A percentile compares a stretch with the other conserved stretches of the same genome.
phyloP scores from a whole-genome alignment of 2,329 filamentous ascomycete species.

The Hypomyces perniciosus region DNA sequence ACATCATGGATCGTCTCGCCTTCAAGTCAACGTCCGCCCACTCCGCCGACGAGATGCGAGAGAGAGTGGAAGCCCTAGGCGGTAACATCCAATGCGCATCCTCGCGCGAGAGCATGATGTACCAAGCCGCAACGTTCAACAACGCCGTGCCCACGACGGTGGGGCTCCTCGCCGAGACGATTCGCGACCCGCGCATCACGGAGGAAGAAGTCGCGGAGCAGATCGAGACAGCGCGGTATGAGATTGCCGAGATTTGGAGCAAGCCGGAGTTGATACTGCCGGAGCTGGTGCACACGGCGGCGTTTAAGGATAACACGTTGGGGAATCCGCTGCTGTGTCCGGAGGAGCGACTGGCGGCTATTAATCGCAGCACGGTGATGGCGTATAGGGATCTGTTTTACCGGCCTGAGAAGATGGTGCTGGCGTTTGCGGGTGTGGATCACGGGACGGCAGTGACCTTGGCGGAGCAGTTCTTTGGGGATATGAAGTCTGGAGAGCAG shows the following conservation, averaged over 20 bases:
- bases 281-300: constrained; percentile 90
- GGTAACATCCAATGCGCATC: constrained; percentile 97
- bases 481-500: constrained; percentile 61
- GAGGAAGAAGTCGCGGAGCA: constrained; percentile 83
- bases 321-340: constrained; percentile 92
- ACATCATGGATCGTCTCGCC: constrained; percentile 91
- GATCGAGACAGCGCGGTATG: constrained; percentile 85
- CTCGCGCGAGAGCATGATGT: constrained; percentile 94
- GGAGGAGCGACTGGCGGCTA: constrained; percentile 69
- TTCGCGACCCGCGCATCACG: constrained; percentile 77
- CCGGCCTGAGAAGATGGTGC: constrained; percentile 82
- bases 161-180: constrained; percentile 84
- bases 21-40: constrained; percentile 80
- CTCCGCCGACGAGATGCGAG: constrained; percentile 77
- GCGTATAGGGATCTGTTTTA: constrained; percentile 81
- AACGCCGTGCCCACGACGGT: constrained; percentile 77
- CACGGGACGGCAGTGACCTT: constrained; percentile 74
- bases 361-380: constrained; percentile 66
- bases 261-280: constrained; percentile 95
- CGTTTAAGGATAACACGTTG: constrained; percentile 91
- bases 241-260: constrained; percentile 95
- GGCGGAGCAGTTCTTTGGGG: constrained; percentile 81
- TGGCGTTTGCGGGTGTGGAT: constrained; percentile 88
- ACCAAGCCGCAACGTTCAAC: constrained; percentile 97
- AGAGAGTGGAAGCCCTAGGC: constrained; percentile 79